phyloP scores from a whole-genome alignment of 73 alveolate species.

The Durusdinium trenchii region DNA sequence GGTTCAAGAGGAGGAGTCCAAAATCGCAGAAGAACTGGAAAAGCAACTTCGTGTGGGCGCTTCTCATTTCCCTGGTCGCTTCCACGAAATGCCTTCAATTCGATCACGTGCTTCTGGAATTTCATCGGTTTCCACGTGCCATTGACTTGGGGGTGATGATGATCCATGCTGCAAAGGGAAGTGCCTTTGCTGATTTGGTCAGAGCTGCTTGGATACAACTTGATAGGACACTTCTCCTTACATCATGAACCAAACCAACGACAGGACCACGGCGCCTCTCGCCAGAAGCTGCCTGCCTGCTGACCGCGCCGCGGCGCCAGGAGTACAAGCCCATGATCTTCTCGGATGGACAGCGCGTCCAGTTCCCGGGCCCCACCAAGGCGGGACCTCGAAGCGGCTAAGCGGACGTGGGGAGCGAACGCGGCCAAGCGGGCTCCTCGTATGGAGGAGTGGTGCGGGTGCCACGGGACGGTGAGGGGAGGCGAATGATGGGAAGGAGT shows the following conservation, averaged over 20 bases:
- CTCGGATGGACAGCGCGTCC: constrained; percentile 75
- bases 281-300: neutral
- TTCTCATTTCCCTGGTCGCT: too few relatives aligned
- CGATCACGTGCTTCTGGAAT: too few relatives aligned
- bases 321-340: constrained; percentile 87
- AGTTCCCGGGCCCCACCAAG: constrained; percentile 79
- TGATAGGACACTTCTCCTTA: neutral
- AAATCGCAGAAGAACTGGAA: too few relatives aligned
- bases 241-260: neutral
- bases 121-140: neutral
- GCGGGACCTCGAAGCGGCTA: neutral
- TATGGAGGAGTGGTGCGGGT: neutral
- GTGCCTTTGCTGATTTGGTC: neutral
- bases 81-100: too few relatives aligned
- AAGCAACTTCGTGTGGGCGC: too few relatives aligned
- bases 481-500: neutral
- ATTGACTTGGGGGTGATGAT: neutral
- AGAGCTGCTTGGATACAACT: neutral
- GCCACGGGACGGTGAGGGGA: neutral
- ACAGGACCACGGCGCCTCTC: neutral
- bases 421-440: too few relatives aligned
- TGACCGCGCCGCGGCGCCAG: neutral
- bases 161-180: neutral
- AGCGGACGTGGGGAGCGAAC: neutral
- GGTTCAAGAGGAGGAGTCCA: too few relatives aligned